Base-by-base conservation (phyloP, 2,329 filamentous ascomycete species). In the Beauveria brongniartii region DNA sequence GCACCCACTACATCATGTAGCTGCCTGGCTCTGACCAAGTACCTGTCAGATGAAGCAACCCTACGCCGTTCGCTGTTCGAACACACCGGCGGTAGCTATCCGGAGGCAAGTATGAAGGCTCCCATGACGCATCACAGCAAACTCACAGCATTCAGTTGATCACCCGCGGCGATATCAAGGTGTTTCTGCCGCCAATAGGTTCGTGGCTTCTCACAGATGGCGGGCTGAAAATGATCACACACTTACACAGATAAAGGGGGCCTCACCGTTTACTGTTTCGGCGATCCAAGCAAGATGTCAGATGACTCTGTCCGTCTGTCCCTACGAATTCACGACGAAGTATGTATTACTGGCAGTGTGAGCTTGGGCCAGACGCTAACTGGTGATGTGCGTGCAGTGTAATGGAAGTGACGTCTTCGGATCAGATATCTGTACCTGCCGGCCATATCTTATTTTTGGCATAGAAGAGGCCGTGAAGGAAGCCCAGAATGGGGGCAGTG, bases 401-500 rank as follows among this genome's bases (percentile, higher is more conserved):
- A 97, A 97, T 71, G 94, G 94, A 61, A 95, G 90, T 72, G 94
- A 99, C 75, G 94, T 97, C 48, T 99, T 97, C 73, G 92, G 93
- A 63, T 96, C 92, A 22, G 94, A 99, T 72, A 99, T 97, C 70
- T 97, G 94, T 77, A 97, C 94, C 12, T 97, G 93, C 75, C 84
- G 91, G 61, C 94, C 94, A 18, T 97, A 97, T 72, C 85, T 97
- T 61, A 95, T 96, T 70, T 97, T 95, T 72, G 94, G 94, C 63
- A 95, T 99, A 64, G 92, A 96, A 70, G 94, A 99, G 75, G 94
- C 94, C 14, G 93, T 99, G 67, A 96, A 95, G 70, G 92, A 97
- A 76, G 94, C 94, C 12, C 94, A 97, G 72, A 91, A 89, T 61
- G 93, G 93, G 58, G 93, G 93, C 53, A 93, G 89, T 67, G 93